These are phyloP conservation scores for Tuber aestivum DNA, from an alignment of 495 filamentous ascomycete genomes.

Conservation along the genomic window DNA sequence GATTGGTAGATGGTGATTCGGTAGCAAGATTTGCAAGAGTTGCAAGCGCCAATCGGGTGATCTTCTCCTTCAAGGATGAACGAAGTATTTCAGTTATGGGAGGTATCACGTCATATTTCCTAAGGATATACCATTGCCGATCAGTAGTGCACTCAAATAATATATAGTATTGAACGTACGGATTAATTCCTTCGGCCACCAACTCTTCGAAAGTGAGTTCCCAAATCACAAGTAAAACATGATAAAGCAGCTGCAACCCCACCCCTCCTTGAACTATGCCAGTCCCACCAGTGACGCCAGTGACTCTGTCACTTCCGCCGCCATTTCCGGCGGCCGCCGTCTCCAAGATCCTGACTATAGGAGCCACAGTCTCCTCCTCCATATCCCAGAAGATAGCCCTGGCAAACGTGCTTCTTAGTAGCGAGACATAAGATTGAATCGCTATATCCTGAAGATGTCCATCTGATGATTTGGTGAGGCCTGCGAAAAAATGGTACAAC, in stretches of 20 bases:
- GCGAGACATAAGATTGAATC: slow-evolving; percentile 79
- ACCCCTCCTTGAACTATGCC: slow-evolving; percentile 70
- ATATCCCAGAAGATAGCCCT: slow-evolving; percentile 83
- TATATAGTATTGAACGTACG: slow-evolving; percentile 20
- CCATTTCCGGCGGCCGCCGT: slow-evolving; percentile 65
- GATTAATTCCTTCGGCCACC: slow-evolving; percentile 62
- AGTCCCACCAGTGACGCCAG: slow-evolving; percentile 51
- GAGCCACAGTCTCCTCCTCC: slow-evolving; percentile 70
- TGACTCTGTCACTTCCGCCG: slow-evolving; percentile 58
- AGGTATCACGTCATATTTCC: slow-evolving; percentile 85
- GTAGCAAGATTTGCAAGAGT: slow-evolving; percentile 77
- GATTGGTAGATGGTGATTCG: slow-evolving; percentile 56
- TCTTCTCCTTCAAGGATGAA: slow-evolving; percentile 95
- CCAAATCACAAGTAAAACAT: slow-evolving; percentile 88
- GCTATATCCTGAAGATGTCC: slow-evolving; percentile 92
- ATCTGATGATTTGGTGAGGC: slow-evolving; percentile 70
- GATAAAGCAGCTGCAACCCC: slow-evolving; percentile 88
- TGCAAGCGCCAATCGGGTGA: slow-evolving; percentile 81
- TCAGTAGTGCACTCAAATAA: slow-evolving; percentile 27
- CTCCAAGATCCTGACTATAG: slow-evolving; percentile 75
- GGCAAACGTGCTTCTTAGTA: slow-evolving; percentile 70
- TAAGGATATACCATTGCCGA: slow-evolving; percentile 42
- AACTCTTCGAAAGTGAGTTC: slow-evolving; percentile 88
- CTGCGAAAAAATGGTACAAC: slow-evolving; percentile 80
- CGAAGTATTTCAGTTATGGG: slow-evolving; percentile 85